Evolutionary conservation across 2,329 filamentous ascomycete genomes (phyloP).

Genomic region (Scedosporium boydii): DNA sequence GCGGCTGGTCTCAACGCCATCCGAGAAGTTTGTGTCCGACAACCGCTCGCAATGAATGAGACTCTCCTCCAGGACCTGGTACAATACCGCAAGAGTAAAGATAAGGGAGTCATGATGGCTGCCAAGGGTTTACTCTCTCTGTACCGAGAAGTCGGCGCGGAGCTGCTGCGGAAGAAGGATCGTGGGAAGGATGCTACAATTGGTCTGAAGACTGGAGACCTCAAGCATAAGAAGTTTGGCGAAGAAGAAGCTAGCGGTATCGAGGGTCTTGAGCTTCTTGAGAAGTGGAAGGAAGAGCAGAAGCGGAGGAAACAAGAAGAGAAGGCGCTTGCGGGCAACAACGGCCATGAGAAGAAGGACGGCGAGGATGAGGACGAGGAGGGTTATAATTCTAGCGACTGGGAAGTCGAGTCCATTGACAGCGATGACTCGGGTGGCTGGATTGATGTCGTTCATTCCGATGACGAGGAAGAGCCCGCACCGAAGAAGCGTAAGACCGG

Average conservation of each 20-base stretch:
- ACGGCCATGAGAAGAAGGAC: conserved; percentile 50
- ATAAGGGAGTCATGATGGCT: conserved; percentile 99
- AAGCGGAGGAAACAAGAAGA: conserved; percentile 62
- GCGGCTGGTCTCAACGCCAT: conserved; percentile 91
- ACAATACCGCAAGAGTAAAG: conserved; percentile 93
- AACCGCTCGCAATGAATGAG: conserved; percentile 93
- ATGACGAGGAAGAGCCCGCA: conserved; percentile 65
- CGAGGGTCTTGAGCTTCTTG: conserved; percentile 83
- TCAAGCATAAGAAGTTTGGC: conserved; percentile 70
- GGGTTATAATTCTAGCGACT: conserved; percentile 43
- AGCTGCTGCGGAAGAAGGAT: conserved; percentile 81
- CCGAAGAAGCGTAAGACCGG: conserved; percentile 33
- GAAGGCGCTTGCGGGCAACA: conserved; percentile 55
- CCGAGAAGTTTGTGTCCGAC: conserved; percentile 82
- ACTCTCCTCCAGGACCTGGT: conserved; percentile 93
- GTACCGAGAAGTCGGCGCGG: conserved; percentile 83
- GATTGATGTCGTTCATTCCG: conserved; percentile 83
- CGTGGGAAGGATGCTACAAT: conserved; percentile 87
- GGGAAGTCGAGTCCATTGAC: conserved; percentile 52
- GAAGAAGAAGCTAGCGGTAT: conserved; percentile 74
- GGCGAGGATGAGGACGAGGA: conserved; percentile 56
- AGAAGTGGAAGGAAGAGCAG: conserved; percentile 90
- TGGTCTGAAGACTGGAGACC: conserved; percentile 64
- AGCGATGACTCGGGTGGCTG: conserved; percentile 73
- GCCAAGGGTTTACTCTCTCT: conserved; percentile 84